Evolutionary conservation across 192 early-diverging fungal genomes (phyloP), one percentile per base, ranked within the genome.

Genomic region (Diversispora epigaea): DNA sequence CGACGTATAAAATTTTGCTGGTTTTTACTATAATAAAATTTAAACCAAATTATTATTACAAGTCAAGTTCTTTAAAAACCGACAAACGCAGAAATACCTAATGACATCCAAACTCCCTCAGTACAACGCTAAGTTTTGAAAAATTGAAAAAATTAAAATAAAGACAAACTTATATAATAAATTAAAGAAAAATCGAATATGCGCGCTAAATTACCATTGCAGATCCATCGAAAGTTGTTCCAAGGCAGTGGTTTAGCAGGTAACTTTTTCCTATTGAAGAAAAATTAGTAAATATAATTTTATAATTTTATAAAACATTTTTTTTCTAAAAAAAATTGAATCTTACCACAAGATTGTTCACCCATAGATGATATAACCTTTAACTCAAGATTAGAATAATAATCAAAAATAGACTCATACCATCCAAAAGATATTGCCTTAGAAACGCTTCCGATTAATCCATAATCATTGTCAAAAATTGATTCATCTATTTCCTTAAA

Each of bases 331-430:
- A 49, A 11, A 49, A 49, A 49, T 2, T 14, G 3, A 49, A 8
- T 49, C 47, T 76, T 76, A 7, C 75, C 75, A 17, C 52, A 69
- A 6, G 68, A 72, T 55, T 76, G 75, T 56, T 76, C 75, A 8
- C 75, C 75, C 75, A 76, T 76, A 19, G 43, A 49, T 17, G 67
- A 71, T 14, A 76, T 68, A 17, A 68, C 75, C 55, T 76, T 76
- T 1, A 76, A 47, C n/a, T 50, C 32, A 2, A 39, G 19, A 69
- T 76, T 41, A 0, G 47, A 68, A 76, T 39, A 71, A 55, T 69
- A 54, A 19, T 54, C 72, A 47, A 76, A 76, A 39, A 76, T 69
- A 41, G 22, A 52, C 40, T 72, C 70, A 45, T 72, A 72, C 70
- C 70, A 72, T 25, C 56, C 70, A 46, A 72, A 72, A 49, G 54